Conservation (phyloP, 2,329 filamentous ascomycete species). For the Lizonia empirigonia region DNA sequence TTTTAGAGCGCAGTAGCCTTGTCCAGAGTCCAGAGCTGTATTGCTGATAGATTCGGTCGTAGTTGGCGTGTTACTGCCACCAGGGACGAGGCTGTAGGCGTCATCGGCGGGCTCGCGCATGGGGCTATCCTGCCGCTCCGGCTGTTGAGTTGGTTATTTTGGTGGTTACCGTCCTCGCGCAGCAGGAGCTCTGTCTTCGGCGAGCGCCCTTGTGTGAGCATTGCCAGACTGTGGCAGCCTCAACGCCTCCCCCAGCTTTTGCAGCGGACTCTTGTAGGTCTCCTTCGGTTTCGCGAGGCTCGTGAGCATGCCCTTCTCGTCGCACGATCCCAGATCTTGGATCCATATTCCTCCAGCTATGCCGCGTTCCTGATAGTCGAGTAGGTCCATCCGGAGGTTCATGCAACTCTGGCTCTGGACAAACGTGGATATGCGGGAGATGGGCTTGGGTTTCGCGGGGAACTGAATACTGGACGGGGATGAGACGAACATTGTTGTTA, state of each 20-base stretch:
- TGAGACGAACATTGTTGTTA: conserved; percentile 77
- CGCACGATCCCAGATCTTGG: conserved; percentile 1
- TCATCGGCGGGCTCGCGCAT: conserved; percentile 46
- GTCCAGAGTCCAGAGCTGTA: conserved; percentile 21
- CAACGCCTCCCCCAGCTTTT: conserved; percentile 38
- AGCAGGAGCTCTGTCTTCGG: background rate
- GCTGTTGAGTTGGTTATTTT: background rate
- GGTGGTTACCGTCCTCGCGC: background rate
- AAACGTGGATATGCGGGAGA: conserved; percentile 53
- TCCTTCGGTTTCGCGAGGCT: conserved; percentile 30
- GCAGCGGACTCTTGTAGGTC: conserved; percentile 42
- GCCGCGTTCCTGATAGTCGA: conserved; percentile 22
- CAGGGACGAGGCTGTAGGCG: conserved; percentile 33
- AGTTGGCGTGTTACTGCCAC: conserved; percentile 16
- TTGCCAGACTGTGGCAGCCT: conserved; percentile 24
- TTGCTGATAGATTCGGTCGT: conserved; percentile 3
- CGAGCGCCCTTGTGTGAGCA: conserved; percentile 11
- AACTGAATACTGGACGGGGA: conserved; percentile 38
- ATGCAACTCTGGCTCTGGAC: conserved; percentile 52
- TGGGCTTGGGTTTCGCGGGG: conserved; percentile 42
- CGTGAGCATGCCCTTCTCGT: conserved; percentile 18
- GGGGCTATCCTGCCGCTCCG: conserved; percentile 8
- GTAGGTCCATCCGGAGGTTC: conserved; percentile 25
- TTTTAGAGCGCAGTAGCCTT: conserved; percentile 5
- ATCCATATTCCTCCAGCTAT: conserved; percentile 17